Conservation (phyloP, 345 rosid genomes). For the Murraya paniculata region DNA sequence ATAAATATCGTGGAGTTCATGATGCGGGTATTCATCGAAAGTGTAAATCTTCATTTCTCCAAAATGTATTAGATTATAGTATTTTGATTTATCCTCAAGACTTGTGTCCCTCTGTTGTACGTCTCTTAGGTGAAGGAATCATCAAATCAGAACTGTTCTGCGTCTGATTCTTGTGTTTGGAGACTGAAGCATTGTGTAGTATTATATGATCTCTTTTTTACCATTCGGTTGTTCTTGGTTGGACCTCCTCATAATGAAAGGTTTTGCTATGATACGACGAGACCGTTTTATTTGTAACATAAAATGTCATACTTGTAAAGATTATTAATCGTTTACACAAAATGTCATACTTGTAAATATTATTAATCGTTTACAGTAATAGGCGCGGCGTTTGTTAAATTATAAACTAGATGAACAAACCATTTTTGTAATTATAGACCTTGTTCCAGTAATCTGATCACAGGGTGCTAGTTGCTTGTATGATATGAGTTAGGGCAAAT, state of each 20-base stretch:
- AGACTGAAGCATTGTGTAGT: slow-evolving; percentile 4
- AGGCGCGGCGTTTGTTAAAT: no score
- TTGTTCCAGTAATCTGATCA: no score
- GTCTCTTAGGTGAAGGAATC: background rate
- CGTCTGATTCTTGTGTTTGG: slow-evolving; percentile 1
- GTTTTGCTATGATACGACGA: background rate
- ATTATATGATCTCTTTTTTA: background rate
- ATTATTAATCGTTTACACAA: no score
- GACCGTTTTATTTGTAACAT: no score
- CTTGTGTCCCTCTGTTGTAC: background rate
- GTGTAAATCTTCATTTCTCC: slow-evolving; percentile 21
- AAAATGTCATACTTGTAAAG: no score
- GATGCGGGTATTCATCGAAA: background rate
- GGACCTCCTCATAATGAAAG: background rate
- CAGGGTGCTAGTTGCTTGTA: no score
- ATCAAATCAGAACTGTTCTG: slow-evolving; percentile 25
- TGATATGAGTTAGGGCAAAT: background rate
- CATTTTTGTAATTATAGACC: no score
- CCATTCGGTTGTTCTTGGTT: background rate
- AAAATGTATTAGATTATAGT: slow-evolving; percentile 6
- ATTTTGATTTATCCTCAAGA: background rate
- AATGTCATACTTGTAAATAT: no score
- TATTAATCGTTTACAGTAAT: no score
- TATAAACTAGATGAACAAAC: no score
- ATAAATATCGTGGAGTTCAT: background rate